A percentile compares a stretch with the other conserved stretches of the same genome.
Evolutionary conservation across 2,329 filamentous ascomycete species (phyloP).

Genomic region (Aureobasidium pullulans): DNA sequence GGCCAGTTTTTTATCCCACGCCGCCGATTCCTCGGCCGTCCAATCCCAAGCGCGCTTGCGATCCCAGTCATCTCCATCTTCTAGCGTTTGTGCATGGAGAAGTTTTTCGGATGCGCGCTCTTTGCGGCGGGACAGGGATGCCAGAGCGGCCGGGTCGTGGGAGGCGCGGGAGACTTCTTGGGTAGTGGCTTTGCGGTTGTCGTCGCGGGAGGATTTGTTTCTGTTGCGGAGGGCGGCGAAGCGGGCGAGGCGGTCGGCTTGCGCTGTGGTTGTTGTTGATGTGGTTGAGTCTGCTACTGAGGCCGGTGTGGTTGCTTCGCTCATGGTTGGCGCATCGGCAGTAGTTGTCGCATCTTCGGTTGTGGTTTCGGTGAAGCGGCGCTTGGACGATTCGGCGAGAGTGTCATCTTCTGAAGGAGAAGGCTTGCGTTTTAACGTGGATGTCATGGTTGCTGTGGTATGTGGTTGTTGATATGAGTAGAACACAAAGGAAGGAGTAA

Average conservation of each 20-base stretch:
- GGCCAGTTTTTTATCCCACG: constrained; percentile 83
- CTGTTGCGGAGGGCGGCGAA: constrained; percentile 84
- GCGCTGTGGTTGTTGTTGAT: constrained; percentile 28
- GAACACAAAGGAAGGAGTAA: not conserved
- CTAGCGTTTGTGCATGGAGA: constrained; percentile 82
- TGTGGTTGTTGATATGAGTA: not conserved
- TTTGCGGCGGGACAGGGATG: constrained; percentile 73
- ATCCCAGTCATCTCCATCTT: constrained; percentile 85
- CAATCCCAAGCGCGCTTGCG: constrained; percentile 98
- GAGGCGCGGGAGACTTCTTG: constrained; percentile 73
- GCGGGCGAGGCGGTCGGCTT: constrained; percentile 60
- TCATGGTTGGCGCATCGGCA: constrained; percentile 4
- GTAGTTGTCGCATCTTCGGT: not conserved
- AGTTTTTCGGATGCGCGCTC: constrained; percentile 88
- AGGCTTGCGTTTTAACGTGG: constrained; percentile 30
- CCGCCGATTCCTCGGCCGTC: constrained; percentile 89
- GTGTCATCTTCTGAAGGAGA: constrained; percentile 28
- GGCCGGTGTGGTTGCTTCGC: constrained; percentile 14
- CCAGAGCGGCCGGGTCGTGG: constrained; percentile 69
- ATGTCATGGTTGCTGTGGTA: constrained; percentile 20
- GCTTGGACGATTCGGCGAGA: constrained; percentile 26
- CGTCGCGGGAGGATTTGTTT: constrained; percentile 48
- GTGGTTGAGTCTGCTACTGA: constrained; percentile 23
- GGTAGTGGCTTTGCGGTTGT: constrained; percentile 75
- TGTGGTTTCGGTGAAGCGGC: constrained; percentile 25